Base-by-base conservation (phyloP, 148 eudicot genomes). In the Silene uniflora region DNA sequence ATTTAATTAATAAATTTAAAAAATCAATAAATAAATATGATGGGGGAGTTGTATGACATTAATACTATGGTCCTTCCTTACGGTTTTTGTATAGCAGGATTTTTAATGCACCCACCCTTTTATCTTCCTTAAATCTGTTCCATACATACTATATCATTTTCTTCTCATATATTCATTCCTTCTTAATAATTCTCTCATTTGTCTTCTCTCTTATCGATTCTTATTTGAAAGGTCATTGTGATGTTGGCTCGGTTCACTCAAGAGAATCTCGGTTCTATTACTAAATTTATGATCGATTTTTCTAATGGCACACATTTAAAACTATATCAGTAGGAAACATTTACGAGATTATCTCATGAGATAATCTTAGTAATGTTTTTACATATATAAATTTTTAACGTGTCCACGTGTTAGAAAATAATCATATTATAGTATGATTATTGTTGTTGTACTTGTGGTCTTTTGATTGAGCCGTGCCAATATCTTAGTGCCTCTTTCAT, bases 401-500 rank as follows among this genome's bases (percentile, higher is more conserved):
- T 35, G 7, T 35, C 42, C 42, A 35, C 42, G 42, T 5, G 42
- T 35, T 35, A 35, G 42, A 35, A 35, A 35, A 35, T 35, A 35
- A 35, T 35, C 42, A 35, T 5, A 35, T 35, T 35, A 35, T 35
- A 5, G 4, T 35, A 29, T n/a, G n/a, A n/a, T n/a, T n/a, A 29
- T 29, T 29, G 32, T 29, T 29, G 32, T 29, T 29, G 32, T 29
- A 29, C 32, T 29, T 29, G 42, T 35, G 42, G 42, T 75, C 81
- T 71, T 78, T 76, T 84, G 86, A 84, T 84, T 84, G 86, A 84
- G 86, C 84, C 86, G 86, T 75, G 86, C 86, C 86, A 84, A 84
- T 84, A 84, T 84, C 86, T 81, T 75, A 84, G 65, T 84, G 84
- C 74, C 61, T 76, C 84, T 78, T 84, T 78, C 84, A 80, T 77